Evolutionary conservation across 352 stramenopile genomes (phyloP).

Genomic region (Blastocystis sp.): DNA sequence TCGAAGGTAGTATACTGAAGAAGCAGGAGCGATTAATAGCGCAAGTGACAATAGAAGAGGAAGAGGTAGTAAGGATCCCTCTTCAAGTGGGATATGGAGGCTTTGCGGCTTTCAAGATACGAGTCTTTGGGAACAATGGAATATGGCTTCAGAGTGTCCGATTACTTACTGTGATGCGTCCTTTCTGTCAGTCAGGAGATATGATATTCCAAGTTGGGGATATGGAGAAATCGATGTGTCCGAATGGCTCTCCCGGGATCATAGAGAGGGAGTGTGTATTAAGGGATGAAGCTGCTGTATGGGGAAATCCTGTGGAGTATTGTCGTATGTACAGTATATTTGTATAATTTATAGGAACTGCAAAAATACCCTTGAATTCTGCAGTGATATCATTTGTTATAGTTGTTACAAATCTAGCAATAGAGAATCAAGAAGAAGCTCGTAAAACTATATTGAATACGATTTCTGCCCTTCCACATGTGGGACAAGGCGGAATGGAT

Average conservation of each 20-base stretch:
- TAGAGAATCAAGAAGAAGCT: neutral
- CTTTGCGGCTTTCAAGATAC: neutral
- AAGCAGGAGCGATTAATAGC: too few relatives aligned
- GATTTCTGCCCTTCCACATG: neutral
- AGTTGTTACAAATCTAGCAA: neutral
- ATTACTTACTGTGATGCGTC: neutral
- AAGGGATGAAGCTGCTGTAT: neutral
- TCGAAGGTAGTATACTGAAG: too few relatives aligned
- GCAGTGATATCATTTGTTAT: neutral
- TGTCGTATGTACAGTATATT: neutral
- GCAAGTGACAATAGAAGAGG: too few relatives aligned
- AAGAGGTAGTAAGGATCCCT: neutral
- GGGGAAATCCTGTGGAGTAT: neutral
- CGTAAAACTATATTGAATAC: neutral
- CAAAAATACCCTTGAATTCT: neutral
- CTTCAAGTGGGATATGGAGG: neutral
- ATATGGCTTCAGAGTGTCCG: neutral
- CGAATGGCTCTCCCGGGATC: neutral
- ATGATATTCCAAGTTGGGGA: constrained; percentile 1
- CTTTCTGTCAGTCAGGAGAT: neutral
- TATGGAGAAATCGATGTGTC: neutral
- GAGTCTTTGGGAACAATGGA: neutral
- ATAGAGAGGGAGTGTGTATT: neutral
- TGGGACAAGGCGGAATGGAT: neutral
- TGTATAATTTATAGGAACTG: neutral